Conservation (phyloP, 768 basidiomycete species). For the Pisolithus orientalis region DNA sequence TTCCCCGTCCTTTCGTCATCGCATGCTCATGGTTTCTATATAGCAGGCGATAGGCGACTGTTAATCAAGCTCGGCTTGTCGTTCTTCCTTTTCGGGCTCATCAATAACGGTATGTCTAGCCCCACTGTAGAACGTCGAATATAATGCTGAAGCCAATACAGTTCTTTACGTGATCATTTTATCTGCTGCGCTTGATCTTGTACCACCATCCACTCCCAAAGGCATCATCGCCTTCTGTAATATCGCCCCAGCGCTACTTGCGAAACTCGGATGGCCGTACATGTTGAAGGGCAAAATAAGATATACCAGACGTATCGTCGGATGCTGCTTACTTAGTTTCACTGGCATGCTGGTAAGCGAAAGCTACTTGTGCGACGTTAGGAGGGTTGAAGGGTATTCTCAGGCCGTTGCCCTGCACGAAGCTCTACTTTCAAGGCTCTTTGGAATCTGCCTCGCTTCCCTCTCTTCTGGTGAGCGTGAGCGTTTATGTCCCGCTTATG, state of each 20-base stretch:
- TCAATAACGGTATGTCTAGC: slow-evolving; percentile 70
- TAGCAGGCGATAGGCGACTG: slow-evolving; percentile 19
- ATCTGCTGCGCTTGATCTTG: slow-evolving; percentile 91
- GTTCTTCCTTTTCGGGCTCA: slow-evolving; percentile 88
- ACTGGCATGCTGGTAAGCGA: slow-evolving; percentile 79
- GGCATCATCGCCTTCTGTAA: slow-evolving; percentile 95
- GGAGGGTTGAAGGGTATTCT: neutral
- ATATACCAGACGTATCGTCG: slow-evolving; percentile 66
- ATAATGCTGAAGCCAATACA: slow-evolving; percentile 19
- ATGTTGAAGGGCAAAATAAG: slow-evolving; percentile 79
- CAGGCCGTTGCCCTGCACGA: slow-evolving; percentile 78
- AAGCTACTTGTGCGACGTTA: neutral
- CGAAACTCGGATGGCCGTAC: slow-evolving; percentile 92
- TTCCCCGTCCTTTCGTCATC: neutral
- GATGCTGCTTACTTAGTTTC: slow-evolving; percentile 72
- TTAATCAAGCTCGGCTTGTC: slow-evolving; percentile 43
- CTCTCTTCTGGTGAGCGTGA: slow-evolving; percentile 67
- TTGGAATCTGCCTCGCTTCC: slow-evolving; percentile 79
- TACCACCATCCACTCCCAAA: slow-evolving; percentile 87
- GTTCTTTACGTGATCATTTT: slow-evolving; percentile 96
- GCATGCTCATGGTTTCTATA: slow-evolving; percentile 11
- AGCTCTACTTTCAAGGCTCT: slow-evolving; percentile 56
- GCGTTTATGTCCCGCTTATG: neutral
- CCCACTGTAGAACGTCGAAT: neutral
- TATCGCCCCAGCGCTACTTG: slow-evolving; percentile 79